Evolutionary conservation across 768 basidiomycete species (phyloP).

Genomic region (Tylopilus plumbeoviolaceoides): DNA sequence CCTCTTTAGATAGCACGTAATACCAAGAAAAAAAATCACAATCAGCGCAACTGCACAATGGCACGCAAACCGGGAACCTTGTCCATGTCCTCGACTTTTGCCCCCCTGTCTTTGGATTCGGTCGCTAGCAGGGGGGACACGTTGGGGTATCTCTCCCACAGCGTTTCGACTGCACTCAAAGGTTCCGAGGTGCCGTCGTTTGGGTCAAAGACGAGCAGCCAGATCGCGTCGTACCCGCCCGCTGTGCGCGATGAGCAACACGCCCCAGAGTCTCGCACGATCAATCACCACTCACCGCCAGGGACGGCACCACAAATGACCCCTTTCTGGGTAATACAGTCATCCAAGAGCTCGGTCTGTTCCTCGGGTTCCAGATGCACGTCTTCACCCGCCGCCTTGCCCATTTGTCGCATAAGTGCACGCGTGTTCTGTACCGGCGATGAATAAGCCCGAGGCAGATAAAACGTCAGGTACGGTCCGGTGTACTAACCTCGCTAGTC

Average conservation of each 20-base stretch:
- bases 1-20: constrained; percentile 7
- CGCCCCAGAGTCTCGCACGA: background rate
- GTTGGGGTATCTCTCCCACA: constrained; percentile 59
- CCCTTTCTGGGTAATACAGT: constrained; percentile 72
- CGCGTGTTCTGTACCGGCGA: constrained; percentile 59
- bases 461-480: background rate
- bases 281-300: constrained; percentile 60
- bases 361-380: constrained; percentile 90
- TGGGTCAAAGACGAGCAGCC: constrained; percentile 80
- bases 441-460: background rate
- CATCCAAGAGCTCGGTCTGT: constrained; percentile 81
- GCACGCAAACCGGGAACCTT: constrained; percentile 51
- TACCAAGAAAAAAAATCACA: constrained; percentile 1
- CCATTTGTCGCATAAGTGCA: constrained; percentile 80
- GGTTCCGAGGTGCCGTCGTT: constrained; percentile 46
- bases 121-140: constrained; percentile 70
- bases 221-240: constrained; percentile 96
- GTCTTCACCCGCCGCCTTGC: constrained; percentile 47
- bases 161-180: constrained; percentile 55
- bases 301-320: constrained; percentile 95
- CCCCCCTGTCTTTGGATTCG: constrained; percentile 67
- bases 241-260: constrained; percentile 45
- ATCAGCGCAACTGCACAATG: constrained; percentile 27
- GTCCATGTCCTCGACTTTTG: constrained; percentile 57
- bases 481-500: constrained; percentile 49